Conservation (phyloP, 805 yeast species). For the Wickerhamiella hasegawae region DNA sequence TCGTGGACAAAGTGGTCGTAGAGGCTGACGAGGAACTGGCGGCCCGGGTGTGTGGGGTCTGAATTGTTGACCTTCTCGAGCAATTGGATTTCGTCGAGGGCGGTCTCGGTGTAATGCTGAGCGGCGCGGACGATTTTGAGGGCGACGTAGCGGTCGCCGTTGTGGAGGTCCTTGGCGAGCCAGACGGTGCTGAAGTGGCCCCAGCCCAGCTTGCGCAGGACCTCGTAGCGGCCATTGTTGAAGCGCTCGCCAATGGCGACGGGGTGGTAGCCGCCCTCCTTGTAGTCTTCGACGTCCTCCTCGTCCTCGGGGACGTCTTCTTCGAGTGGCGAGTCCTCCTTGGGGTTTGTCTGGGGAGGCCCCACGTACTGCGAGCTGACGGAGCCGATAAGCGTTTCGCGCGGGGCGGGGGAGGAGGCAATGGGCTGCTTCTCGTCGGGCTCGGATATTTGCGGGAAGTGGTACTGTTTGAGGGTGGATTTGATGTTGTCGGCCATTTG, state of each 20-base stretch:
- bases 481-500: neutral
- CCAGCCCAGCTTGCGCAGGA: conserved; percentile 93
- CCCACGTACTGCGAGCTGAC: neutral
- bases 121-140: conserved; percentile 89
- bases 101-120: conserved; percentile 80
- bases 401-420: no score
- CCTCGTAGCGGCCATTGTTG: conserved; percentile 55
- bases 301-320: conserved; percentile 34
- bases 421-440: no score
- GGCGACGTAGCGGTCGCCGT: conserved; percentile 62
- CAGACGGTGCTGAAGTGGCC: conserved; percentile 96
- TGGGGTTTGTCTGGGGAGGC: neutral
- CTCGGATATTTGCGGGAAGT: neutral
- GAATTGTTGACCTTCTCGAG: conserved; percentile 46
- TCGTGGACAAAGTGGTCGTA: conserved; percentile 71
- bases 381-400: no score
- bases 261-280: conserved; percentile 92
- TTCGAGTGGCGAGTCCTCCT: neutral
- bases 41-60: conserved; percentile 61
- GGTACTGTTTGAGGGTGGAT: neutral
- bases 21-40: conserved; percentile 61
- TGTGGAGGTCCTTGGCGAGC: conserved; percentile 55
- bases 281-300: conserved; percentile 74
- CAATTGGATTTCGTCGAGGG: conserved; percentile 79
- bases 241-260: conserved; percentile 76